Percentiles rank a stretch among this genome's conserved stretches.
These are phyloP conservation scores for Pyrenula aspistea DNA, from an alignment of 495 filamentous ascomycete genomes.

Conservation along the genomic window DNA sequence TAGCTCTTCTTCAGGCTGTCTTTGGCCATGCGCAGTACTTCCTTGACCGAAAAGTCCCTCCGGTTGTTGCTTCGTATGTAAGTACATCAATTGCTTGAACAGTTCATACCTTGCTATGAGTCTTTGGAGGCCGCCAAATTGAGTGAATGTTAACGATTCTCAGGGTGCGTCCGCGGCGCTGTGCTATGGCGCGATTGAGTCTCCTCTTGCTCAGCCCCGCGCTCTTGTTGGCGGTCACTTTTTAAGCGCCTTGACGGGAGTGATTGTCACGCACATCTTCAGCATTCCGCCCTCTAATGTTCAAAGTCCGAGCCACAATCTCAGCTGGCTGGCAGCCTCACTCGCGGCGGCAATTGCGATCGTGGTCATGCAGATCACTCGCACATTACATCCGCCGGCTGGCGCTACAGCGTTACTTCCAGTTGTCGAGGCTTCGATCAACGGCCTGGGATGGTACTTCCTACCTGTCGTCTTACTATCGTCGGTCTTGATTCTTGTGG, in stretches of 20 bases:
- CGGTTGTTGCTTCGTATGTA: conserved; percentile 27
- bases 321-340: conserved; percentile 58
- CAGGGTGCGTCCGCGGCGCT: conserved; percentile 72
- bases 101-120: neutral
- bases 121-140: neutral
- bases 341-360: conserved; percentile 59
- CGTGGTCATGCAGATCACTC: conserved; percentile 61
- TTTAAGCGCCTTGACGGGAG: conserved; percentile 53
- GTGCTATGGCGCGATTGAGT: conserved; percentile 62
- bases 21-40: conserved; percentile 27
- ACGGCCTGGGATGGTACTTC: conserved; percentile 60
- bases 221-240: conserved; percentile 64
- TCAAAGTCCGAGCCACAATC: conserved; percentile 25
- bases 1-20: conserved; percentile 27
- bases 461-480: conserved; percentile 57
- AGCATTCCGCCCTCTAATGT: conserved; percentile 31
- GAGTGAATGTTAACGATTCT: neutral
- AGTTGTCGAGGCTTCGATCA: conserved; percentile 43
- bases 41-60: conserved; percentile 28
- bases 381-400: conserved; percentile 76
- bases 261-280: conserved; percentile 63
- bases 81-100: conserved; percentile 1
- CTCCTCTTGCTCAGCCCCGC: conserved; percentile 74
- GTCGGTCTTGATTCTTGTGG: conserved; percentile 48
- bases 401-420: conserved; percentile 79